A percentile compares a stretch with the other conserved stretches of the same genome.
Conservation (phyloP, 805 yeast species). For the Barnettozyma californica region DNA sequence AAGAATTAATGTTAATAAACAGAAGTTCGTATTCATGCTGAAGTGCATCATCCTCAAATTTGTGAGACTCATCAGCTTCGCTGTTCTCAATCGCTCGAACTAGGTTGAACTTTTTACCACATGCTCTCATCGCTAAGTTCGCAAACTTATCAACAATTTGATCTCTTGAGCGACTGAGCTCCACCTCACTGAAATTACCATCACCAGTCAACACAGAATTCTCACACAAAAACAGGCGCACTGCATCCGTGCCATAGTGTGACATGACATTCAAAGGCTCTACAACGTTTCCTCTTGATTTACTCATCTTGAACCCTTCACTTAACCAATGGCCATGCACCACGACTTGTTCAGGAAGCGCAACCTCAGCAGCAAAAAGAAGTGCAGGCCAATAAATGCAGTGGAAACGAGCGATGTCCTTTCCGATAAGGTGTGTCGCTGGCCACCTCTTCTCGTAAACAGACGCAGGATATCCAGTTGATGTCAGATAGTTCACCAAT, state of each 20-base stretch:
- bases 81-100: slow-evolving; percentile 33
- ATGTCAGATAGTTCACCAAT: slow-evolving; percentile 73
- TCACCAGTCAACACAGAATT: slow-evolving; percentile 73
- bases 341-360: slow-evolving; percentile 65
- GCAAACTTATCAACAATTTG: slow-evolving; percentile 78
- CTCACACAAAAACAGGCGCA: slow-evolving; percentile 71
- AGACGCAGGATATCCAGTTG: slow-evolving; percentile 50
- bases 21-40: slow-evolving; percentile 22
- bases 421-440: slow-evolving; percentile 76
- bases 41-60: slow-evolving; percentile 8
- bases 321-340: slow-evolving; percentile 95
- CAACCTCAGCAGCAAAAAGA: slow-evolving; percentile 72
- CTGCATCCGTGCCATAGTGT: slow-evolving; percentile 63
- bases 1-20: slow-evolving; percentile 27
- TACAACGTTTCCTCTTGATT: slow-evolving; percentile 87
- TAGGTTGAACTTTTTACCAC: slow-evolving; percentile 65
- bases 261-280: slow-evolving; percentile 71
- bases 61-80: slow-evolving; percentile 1
- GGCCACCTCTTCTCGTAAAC: slow-evolving; percentile 21
- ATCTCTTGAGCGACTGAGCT: slow-evolving; percentile 47
- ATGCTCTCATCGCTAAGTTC: slow-evolving; percentile 67
- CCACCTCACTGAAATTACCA: slow-evolving; percentile 66
- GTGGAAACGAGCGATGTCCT: slow-evolving; percentile 86
- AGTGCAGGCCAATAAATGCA: slow-evolving; percentile 93
- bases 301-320: slow-evolving; percentile 90